Conservation (phyloP, 78 protist genomes). For the Speleostelium caveatum region DNA sequence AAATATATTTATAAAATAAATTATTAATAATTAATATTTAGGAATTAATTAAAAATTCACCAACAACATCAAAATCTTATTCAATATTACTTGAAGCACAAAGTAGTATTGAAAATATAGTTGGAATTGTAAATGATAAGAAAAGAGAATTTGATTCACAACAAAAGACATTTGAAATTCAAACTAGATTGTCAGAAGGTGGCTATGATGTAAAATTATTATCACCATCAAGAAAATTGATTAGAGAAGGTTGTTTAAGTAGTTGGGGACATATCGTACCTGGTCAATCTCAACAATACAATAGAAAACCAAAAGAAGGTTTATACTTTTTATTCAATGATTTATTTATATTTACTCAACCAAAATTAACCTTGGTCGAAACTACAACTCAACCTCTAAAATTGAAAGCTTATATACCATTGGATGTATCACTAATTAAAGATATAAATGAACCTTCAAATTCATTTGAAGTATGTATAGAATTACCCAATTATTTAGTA, state of each 20-base stretch:
- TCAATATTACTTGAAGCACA: constrained; percentile 46
- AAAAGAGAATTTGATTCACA: constrained; percentile 77
- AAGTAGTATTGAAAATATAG: constrained; percentile 63
- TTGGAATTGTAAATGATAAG: constrained; percentile 64
- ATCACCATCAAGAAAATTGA: constrained; percentile 60
- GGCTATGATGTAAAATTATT: constrained; percentile 25
- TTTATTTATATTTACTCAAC: constrained; percentile 30
- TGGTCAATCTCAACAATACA: not conserved
- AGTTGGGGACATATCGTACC: constrained; percentile 36
- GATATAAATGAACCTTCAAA: not conserved
- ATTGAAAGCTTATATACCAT: constrained; percentile 28
- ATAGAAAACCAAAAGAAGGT: constrained; percentile 60
- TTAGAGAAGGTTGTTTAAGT: constrained; percentile 31
- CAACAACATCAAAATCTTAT: constrained; percentile 10
- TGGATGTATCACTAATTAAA: constrained; percentile 8
- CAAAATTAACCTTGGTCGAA: not conserved
- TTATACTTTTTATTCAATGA: constrained; percentile 62
- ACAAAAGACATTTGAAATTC: constrained; percentile 63
- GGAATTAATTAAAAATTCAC: constrained; percentile 66
- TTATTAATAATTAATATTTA: too few species aligned
- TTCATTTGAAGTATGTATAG: constrained; percentile 14
- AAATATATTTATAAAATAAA: too few species aligned
- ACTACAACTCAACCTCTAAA: not conserved
- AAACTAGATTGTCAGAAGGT: constrained; percentile 20
- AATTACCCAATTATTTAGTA: too few species aligned